Conservation (phyloP, 306 rosid genomes). For the Vigna angularis region DNA sequence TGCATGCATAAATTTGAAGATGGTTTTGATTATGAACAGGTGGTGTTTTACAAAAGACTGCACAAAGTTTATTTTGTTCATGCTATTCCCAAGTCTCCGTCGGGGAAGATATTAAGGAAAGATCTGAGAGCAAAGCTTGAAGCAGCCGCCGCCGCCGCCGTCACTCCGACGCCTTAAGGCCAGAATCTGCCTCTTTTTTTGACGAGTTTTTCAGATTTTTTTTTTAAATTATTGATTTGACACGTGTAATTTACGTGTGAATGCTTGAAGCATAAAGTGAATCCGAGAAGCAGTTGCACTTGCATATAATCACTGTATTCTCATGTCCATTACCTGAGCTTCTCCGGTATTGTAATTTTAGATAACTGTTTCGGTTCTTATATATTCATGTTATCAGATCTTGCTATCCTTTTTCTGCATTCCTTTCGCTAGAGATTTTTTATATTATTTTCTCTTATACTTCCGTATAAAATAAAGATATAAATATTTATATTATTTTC, state of each 20-base stretch:
- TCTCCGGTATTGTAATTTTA: conserved; percentile 19
- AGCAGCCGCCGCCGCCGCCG: not conserved
- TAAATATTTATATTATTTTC: too few species aligned
- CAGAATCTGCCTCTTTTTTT: not conserved
- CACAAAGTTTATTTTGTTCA: conserved; percentile 76
- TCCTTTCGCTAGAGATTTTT: too few species aligned
- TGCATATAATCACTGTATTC: conserved; percentile 18
- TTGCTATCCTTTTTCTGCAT: too few species aligned
- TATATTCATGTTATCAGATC: not conserved
- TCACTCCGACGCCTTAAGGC: conserved; percentile 29
- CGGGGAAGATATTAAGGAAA: conserved; percentile 89
- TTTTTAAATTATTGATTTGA: conserved; percentile 30
- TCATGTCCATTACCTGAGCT: not conserved
- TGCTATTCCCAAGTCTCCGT: conserved; percentile 83
- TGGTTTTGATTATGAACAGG: conserved; percentile 52
- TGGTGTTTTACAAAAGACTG: conserved; percentile 84
- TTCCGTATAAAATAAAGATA: too few species aligned
- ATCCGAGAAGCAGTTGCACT: conserved; percentile 9
- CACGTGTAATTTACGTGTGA: conserved; percentile 4
- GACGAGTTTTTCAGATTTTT: conserved; percentile 38
- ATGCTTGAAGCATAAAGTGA: conserved; percentile 25
- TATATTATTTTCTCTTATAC: too few species aligned
- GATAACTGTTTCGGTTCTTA: too few species aligned
- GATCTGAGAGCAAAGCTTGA: conserved; percentile 84
- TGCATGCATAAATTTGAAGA: not conserved